Base-by-base conservation (phyloP, 163 green algal genomes). In the Volvox carteri region DNA sequence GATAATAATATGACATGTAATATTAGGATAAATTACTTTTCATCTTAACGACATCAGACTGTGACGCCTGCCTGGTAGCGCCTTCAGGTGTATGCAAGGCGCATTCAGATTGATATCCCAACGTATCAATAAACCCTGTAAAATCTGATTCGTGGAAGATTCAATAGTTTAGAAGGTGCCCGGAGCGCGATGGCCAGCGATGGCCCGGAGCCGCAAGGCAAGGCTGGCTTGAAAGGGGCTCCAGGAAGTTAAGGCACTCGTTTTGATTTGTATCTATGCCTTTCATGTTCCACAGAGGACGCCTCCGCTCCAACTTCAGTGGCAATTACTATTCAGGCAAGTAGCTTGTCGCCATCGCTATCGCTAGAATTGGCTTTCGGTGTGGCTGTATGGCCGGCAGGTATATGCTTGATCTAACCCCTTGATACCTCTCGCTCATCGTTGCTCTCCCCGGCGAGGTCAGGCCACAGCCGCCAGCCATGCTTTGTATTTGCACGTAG, bases 321-420 rank as follows among this genome's bases (percentile, higher is more conserved):
- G 41, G 78, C 78, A 0, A 76, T 86, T 28, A 48, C 62, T 18
- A 86, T 86, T 44, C 78, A 86, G 78, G 78, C 39, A 62, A 33
- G 73, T 28, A 8, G 30, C 1, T 23, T 19, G 25, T 33, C 23
- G 25, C 60, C 23, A 28, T 72, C 60, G n/a, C n/a, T n/a, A n/a
- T n/a, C n/a, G n/a, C n/a, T n/a, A n/a, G n/a, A n/a, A n/a, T n/a
- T n/a, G n/a, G n/a, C n/a, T n/a, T n/a, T n/a, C 54, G 54, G 8
- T 65, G 50, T 58, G 54, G 25, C 54, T 19, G 25, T 4, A 65
- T 23, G 54, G 2, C 19, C 5, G 54, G 28, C 35, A 72, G 60
- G 18, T 28, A 72, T 39, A 39, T 39, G 28, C 60, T 33, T 72
- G 28, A 3, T 19, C 35, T 39, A 30, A 39, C 60, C 14, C 25